Evolutionary conservation across 2,329 filamentous ascomycete species (phyloP).

Genomic region (Podosphaera aphanis): DNA sequence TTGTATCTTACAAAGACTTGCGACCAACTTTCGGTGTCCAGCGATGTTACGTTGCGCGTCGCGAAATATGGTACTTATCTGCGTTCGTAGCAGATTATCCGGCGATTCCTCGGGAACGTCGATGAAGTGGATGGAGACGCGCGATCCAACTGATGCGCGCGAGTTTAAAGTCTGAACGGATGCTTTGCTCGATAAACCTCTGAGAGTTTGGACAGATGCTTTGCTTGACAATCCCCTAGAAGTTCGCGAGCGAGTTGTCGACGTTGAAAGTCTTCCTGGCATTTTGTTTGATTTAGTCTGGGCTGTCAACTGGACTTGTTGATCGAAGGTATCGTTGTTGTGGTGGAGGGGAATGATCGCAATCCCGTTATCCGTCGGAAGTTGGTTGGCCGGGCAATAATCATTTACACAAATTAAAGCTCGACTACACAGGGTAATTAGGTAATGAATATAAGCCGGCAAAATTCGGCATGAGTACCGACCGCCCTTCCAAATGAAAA

Average conservation of each 20-base stretch:
- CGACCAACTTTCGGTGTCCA: conserved; percentile 69
- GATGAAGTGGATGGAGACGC: conserved; percentile 15
- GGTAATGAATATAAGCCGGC: too few species aligned
- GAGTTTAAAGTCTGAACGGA: conserved; percentile 18
- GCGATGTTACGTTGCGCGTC: conserved; percentile 78
- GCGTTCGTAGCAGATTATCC: conserved; percentile 45
- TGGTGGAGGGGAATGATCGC: too few species aligned
- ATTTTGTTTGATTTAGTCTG: too few species aligned
- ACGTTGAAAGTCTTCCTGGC: conserved; percentile 22
- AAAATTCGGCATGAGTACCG: too few species aligned
- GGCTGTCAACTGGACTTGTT: conserved; percentile 2
- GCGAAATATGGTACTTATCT: conserved; percentile 48
- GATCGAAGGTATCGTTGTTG: too few species aligned
- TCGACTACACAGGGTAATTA: too few species aligned
- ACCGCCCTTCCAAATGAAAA: too few species aligned
- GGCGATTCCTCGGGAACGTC: conserved; percentile 49
- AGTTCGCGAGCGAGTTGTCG: conserved; percentile 17
- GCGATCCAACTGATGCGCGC: conserved; percentile 20
- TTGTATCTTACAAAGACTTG: conserved; percentile 74
- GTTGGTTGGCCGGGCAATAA: too few species aligned
- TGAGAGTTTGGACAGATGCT: too few species aligned
- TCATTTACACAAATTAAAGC: too few species aligned
- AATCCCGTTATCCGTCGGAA: too few species aligned
- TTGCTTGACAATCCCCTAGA: too few species aligned
- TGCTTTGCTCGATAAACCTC: conserved; percentile 19